Evolutionary conservation across 305 asterid genomes (phyloP).

Genomic region (Andrographis paniculata): DNA sequence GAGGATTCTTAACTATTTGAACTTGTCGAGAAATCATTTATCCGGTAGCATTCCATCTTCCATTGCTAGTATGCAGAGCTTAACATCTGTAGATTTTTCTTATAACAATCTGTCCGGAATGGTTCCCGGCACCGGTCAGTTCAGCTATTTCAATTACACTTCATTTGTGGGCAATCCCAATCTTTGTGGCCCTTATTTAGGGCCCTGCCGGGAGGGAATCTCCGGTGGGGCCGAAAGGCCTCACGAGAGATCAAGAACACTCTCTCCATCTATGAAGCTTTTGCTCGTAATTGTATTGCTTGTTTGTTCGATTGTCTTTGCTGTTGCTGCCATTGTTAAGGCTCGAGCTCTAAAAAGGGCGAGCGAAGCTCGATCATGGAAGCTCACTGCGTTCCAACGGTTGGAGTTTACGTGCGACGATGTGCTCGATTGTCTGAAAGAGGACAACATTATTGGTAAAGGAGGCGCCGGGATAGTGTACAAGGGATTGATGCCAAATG

Average conservation of each 20-base stretch:
- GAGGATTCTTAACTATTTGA: slow-evolving; percentile 67
- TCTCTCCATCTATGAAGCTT: slow-evolving; percentile 65
- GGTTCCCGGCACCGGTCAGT: slow-evolving; percentile 72
- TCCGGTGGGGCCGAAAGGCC: slow-evolving; percentile 32
- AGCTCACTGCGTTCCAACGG: slow-evolving; percentile 77
- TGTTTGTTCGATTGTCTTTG: slow-evolving; percentile 64
- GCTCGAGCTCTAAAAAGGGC: slow-evolving; percentile 63
- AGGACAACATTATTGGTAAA: slow-evolving; percentile 75
- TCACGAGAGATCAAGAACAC: slow-evolving; percentile 38
- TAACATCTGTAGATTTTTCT: slow-evolving; percentile 79
- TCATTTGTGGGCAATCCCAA: slow-evolving; percentile 62
- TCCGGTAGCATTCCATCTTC: slow-evolving; percentile 63
- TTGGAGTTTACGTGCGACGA: slow-evolving; percentile 66
- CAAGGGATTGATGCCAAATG: slow-evolving; percentile 48
- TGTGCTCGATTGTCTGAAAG: slow-evolving; percentile 56
- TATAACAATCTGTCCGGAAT: slow-evolving; percentile 69
- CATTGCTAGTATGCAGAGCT: slow-evolving; percentile 62
- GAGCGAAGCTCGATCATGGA: slow-evolving; percentile 71
- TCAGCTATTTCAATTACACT: slow-evolving; percentile 64
- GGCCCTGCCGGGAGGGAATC: slow-evolving; percentile 53
- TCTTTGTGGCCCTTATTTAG: slow-evolving; percentile 73
- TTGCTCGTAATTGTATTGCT: slow-evolving; percentile 60
- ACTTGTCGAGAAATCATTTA: slow-evolving; percentile 59
- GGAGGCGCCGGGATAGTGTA: slow-evolving; percentile 34
- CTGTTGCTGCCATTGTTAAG: slow-evolving; percentile 61